Evolutionary conservation across 345 rosid genomes (phyloP).

Genomic region (Syzygium aromaticum): DNA sequence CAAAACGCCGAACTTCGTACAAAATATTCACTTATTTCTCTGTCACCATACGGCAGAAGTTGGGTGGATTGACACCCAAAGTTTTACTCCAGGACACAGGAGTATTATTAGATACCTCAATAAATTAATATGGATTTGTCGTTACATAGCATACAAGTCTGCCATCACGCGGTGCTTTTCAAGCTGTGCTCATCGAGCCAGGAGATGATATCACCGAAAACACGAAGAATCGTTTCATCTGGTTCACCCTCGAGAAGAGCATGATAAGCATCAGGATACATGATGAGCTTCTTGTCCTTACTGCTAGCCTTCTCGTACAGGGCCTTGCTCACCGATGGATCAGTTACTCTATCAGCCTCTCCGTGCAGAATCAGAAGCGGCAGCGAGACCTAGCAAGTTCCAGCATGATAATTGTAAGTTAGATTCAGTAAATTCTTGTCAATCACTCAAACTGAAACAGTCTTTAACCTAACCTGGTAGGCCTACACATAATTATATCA

Average conservation of each 20-base stretch:
- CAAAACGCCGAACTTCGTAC: neutral
- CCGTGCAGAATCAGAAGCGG: conserved; percentile 85
- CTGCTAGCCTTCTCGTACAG: conserved; percentile 72
- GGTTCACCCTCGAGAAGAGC: conserved; percentile 87
- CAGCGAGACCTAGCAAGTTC: conserved; percentile 49
- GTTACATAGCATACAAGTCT: neutral
- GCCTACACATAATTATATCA: neutral
- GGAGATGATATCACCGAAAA: conserved; percentile 52
- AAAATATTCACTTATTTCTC: neutral
- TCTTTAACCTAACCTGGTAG: neutral
- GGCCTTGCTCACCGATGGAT: conserved; percentile 83
- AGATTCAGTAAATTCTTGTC: neutral
- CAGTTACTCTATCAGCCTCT: conserved; percentile 73
- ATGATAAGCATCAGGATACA: conserved; percentile 64
- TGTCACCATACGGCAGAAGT: neutral
- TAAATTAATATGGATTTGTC: neutral
- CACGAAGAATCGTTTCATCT: conserved; percentile 61
- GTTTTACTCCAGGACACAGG: neutral
- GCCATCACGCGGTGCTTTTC: neutral
- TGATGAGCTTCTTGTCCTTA: conserved; percentile 59
- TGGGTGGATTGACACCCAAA: neutral
- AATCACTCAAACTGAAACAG: neutral
- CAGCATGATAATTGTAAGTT: neutral
- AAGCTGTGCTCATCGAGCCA: conserved; percentile 69
- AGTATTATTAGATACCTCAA: neutral